These are phyloP conservation scores for Tylopilus intermedius DNA, from an alignment of 768 basidiomycete species.

Conservation along the genomic window DNA sequence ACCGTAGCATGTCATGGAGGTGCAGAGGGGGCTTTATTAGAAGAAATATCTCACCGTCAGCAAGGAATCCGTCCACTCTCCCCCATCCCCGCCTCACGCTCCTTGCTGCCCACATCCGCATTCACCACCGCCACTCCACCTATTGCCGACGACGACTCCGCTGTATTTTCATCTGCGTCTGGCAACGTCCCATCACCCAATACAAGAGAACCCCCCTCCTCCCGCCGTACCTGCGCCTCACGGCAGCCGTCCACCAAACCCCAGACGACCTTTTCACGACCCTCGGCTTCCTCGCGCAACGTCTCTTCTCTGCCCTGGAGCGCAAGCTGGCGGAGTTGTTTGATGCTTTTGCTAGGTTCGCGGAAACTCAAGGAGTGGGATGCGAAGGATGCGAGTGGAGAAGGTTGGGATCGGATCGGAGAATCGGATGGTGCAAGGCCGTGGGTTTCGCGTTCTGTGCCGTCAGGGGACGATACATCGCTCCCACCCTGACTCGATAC, in stretches of 20 bases:
- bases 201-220: not conserved
- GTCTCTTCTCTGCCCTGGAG: slow-evolving; percentile 41
- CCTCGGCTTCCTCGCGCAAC: slow-evolving; percentile 35
- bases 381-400: slow-evolving; percentile 7
- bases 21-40: too few species aligned
- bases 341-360: slow-evolving; percentile 31
- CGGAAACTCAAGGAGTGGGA: slow-evolving; percentile 30
- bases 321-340: slow-evolving; percentile 43
- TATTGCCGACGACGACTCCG: not conserved
- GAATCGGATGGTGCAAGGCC: not conserved
- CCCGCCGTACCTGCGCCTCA: not conserved
- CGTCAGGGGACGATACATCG: not conserved
- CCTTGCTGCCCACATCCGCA: not conserved
- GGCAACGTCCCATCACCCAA: slow-evolving; percentile 9
- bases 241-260: slow-evolving; percentile 13
- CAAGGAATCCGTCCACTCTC: not conserved
- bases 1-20: too few species aligned
- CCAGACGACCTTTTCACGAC: slow-evolving; percentile 45
- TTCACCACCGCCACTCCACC: not conserved
- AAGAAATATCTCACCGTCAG: not conserved
- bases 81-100: not conserved
- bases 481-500: not conserved
- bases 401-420: not conserved
- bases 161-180: not conserved
- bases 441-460: not conserved